Base-by-base conservation (phyloP, 208 protist genomes). In the Trypanosoma conorhini region DNA sequence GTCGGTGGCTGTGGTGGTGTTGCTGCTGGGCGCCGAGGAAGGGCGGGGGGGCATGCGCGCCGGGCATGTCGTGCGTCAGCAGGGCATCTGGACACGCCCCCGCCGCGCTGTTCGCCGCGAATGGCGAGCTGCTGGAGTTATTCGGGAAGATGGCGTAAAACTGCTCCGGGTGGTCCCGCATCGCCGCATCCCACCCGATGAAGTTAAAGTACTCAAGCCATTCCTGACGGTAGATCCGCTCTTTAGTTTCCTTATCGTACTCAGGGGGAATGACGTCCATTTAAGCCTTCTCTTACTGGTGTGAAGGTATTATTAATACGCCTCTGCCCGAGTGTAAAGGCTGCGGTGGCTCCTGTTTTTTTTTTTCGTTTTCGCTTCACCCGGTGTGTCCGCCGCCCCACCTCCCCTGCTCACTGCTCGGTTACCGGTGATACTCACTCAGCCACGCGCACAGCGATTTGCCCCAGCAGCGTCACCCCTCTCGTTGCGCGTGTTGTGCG, bases 191-290 rank as follows among this genome's bases (percentile, higher is more conserved):
- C 31, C 52, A 85, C 24, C 91, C 91, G 66, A 96, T 89, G 67
- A 79, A 93, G 74, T 94, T 76, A 40, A 96, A 93, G 76, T 94
- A 88, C 46, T 96, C 84, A 0, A 94, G 80, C 88, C 91, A 96
- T 52, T 96, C 91, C 54, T 96, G 91, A 13, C 83, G 85, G 66
- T 96, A 96, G 19, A 94, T 70, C 7, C 90, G 76, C 57, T 95
- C 80, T 56, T 83, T 84, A 5, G 82, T 91, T 12, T 67, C 71
- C 21, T 67, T 57, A 59, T 96, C 88, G 69, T 93, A 96, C 73
- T 96, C 86, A 1, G 86, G 88, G 0, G 91, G 91, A 55, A 95
- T 87, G 0, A 78, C 80, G 44, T 93, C 81, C 87, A 95, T 92
- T 28, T 51, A 55, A 57, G 19, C 28, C n/a, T 62, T 22, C 30